Evolutionary conservation across 2,329 filamentous ascomycete species (phyloP).

Genomic region (Sclerotiophoma versabilis): DNA sequence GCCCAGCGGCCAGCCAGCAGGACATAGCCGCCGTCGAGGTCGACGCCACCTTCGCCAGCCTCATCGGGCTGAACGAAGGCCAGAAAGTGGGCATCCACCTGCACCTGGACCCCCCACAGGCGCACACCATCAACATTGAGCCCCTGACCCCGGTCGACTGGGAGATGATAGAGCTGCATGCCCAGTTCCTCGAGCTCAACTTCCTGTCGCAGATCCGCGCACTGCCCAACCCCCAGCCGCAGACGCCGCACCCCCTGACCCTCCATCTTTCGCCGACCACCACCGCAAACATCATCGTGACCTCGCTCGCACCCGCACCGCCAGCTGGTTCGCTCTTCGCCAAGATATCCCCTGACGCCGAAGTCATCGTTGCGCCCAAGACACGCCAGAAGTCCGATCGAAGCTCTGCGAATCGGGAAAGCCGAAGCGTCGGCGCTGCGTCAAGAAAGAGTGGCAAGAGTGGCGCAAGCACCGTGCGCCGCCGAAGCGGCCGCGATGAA

Average conservation of each 20-base stretch:
- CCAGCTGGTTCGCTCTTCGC: constrained; percentile 77
- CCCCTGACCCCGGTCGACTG: constrained; percentile 94
- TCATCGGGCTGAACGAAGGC: constrained; percentile 79
- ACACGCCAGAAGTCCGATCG: constrained; percentile 74
- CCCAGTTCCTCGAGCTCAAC: constrained; percentile 93
- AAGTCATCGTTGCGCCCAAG: constrained; percentile 97
- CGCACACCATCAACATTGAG: constrained; percentile 96
- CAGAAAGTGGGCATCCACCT: constrained; percentile 75
- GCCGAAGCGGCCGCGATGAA: constrained; percentile 66
- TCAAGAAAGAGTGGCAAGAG: constrained; percentile 82
- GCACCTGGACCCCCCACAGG: constrained; percentile 88
- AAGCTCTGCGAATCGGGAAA: constrained; percentile 68
- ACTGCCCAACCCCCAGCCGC: constrained; percentile 78
- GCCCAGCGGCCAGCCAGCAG: constrained; percentile 70
- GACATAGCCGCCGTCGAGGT: constrained; percentile 82
- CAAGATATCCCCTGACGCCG: constrained; percentile 91
- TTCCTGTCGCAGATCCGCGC: constrained; percentile 91
- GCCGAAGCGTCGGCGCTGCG: constrained; percentile 78
- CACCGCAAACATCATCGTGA: constrained; percentile 87
- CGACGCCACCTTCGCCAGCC: constrained; percentile 81
- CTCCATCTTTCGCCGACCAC: constrained; percentile 94
- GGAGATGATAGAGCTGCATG: constrained; percentile 98
- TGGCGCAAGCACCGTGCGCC: constrained; percentile 72
- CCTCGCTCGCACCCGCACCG: constrained; percentile 79
- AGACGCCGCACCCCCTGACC: constrained; percentile 78